These are phyloP conservation scores for Bisporella sp. DNA, from an alignment of 2,329 filamentous ascomycete species.

Conservation along the genomic window DNA sequence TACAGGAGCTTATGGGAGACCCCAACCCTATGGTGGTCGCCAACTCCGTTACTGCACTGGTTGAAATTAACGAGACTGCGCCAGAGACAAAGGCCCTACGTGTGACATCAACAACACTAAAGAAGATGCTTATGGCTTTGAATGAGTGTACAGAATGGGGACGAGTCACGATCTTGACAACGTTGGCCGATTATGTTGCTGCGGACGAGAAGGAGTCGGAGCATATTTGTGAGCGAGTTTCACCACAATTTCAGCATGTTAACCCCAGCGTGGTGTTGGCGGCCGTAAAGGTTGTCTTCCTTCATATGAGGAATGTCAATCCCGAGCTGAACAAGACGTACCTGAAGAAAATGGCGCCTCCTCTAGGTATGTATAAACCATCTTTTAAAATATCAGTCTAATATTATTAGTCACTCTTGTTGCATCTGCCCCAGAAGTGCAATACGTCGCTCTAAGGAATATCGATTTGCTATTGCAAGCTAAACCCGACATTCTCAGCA, in stretches of 20 bases:
- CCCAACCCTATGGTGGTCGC: constrained; percentile 99
- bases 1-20: constrained; percentile 95
- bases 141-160: constrained; percentile 99
- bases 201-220: constrained; percentile 91
- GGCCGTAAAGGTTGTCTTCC: constrained; percentile 96
- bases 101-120: constrained; percentile 75
- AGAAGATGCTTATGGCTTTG: constrained; percentile 92
- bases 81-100: constrained; percentile 85
- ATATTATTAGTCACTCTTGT: constrained; percentile 72
- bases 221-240: constrained; percentile 94
- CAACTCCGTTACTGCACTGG: constrained; percentile 89
- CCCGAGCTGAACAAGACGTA: constrained; percentile 76
- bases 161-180: constrained; percentile 84
- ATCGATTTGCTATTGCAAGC: constrained; percentile 95
- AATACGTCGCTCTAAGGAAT: constrained; percentile 93
- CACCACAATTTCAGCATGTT: constrained; percentile 96
- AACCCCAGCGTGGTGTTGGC: constrained; percentile 95
- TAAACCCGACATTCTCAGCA: constrained; percentile 92
- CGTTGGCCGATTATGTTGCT: constrained; percentile 80
- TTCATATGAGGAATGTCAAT: constrained; percentile 84
- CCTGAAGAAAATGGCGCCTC: constrained; percentile 97
- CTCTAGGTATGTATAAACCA: constrained; percentile 57
- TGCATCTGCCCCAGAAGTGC: constrained; percentile 91
- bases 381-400: neutral
- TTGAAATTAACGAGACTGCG: constrained; percentile 83